Evolutionary conservation across 306 rosid genomes (phyloP).

Genomic region (Corylus avellana): DNA sequence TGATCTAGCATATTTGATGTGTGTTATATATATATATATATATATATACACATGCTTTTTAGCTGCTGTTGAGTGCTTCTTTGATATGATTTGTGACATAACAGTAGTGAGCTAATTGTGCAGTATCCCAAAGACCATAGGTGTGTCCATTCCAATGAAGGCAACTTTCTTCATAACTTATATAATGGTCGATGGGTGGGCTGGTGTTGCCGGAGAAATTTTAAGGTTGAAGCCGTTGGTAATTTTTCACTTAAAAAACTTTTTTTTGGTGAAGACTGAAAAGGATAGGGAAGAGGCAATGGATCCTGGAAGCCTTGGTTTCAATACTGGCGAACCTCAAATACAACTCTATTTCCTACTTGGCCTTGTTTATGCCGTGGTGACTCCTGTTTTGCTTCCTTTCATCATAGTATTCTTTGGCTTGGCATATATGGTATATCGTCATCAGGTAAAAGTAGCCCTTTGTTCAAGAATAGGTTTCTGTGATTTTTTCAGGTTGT

Average conservation of each 20-base stretch:
- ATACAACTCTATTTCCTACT: constrained; percentile 94
- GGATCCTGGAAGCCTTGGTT: constrained; percentile 96
- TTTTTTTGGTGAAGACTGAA: constrained; percentile 87
- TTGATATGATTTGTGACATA: constrained; percentile 1
- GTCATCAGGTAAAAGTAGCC: constrained; percentile 76
- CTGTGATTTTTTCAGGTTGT: background rate
- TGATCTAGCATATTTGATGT: constrained; percentile 1
- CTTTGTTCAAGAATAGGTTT: background rate
- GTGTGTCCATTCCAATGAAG: constrained; percentile 97
- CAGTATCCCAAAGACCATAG: constrained; percentile 89
- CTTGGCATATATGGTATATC: constrained; percentile 81
- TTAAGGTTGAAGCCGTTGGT: constrained; percentile 86
- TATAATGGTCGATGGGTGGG: constrained; percentile 99
- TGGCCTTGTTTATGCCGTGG: constrained; percentile 93
- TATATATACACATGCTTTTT: background rate
- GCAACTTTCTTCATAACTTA: constrained; percentile 98
- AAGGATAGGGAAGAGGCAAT: constrained; percentile 96
- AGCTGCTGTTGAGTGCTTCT: background rate
- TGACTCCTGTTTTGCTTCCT: constrained; percentile 85
- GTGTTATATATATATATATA: background rate
- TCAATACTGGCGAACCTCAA: constrained; percentile 94
- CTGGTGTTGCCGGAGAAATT: constrained; percentile 97
- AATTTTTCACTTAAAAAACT: constrained; percentile 72
- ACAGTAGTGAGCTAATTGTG: constrained; percentile 24
- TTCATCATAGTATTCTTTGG: constrained; percentile 85